Conservation (phyloP, 345 rosid genomes). For the Eucalyptus curtisii region DNA sequence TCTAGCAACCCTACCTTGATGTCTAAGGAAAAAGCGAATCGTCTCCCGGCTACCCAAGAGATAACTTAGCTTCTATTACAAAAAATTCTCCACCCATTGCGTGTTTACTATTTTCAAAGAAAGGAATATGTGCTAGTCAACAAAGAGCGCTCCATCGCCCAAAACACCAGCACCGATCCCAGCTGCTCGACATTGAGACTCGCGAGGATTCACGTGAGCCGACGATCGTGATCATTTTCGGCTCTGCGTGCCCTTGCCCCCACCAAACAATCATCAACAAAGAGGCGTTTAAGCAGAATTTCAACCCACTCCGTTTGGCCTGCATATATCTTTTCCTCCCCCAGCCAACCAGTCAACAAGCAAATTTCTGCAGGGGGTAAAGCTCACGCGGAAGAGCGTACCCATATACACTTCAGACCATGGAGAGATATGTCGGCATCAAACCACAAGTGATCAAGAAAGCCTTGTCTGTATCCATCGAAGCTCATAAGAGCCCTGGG, state of each 20-base stretch:
- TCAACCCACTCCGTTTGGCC: not conserved
- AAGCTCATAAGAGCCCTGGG: slow-evolving; percentile 13
- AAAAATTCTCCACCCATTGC: not conserved
- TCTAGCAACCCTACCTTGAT: not conserved
- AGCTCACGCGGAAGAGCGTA: not conserved
- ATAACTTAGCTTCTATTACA: not conserved
- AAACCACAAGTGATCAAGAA: slow-evolving; percentile 19
- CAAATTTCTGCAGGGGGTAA: not conserved
- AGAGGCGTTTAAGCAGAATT: not conserved
- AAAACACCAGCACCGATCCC: not conserved
- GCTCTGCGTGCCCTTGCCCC: not conserved
- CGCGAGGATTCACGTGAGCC: not conserved
- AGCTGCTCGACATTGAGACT: not conserved
- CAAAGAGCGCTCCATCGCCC: not conserved
- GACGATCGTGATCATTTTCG: not conserved
- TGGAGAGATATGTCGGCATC: slow-evolving; percentile 1
- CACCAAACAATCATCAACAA: not conserved
- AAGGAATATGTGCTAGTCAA: not conserved
- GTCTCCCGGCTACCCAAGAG: not conserved
- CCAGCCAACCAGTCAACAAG: not conserved
- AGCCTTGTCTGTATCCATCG: slow-evolving; percentile 17
- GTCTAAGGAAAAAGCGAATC: not conserved
- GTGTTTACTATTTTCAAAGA: not conserved
- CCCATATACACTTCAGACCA: not conserved
- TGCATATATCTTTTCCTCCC: not conserved